Conservation (phyloP, 2,329 filamentous ascomycete species). For the Colletotrichum viniferum region DNA sequence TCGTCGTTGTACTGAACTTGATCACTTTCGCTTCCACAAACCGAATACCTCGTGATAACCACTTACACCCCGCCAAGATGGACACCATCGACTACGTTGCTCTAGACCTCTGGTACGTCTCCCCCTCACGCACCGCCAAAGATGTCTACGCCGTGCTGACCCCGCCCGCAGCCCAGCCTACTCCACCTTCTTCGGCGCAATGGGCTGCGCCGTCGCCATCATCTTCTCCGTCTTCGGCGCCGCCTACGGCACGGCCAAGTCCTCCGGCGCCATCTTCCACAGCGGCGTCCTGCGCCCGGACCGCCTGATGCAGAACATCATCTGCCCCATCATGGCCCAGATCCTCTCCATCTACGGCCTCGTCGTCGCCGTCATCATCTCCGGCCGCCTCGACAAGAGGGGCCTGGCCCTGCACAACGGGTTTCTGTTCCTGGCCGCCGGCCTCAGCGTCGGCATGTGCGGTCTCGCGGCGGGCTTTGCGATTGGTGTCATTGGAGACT, state of each 20-base stretch:
- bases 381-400: slow-evolving; percentile 38
- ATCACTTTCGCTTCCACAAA: neutral
- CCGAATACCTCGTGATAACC: neutral
- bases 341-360: slow-evolving; percentile 53
- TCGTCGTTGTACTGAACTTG: neutral
- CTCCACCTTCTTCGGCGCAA: slow-evolving; percentile 47
- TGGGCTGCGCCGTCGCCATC: slow-evolving; percentile 49
- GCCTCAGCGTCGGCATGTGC: slow-evolving; percentile 47
- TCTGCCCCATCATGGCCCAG: slow-evolving; percentile 52
- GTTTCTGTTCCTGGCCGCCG: slow-evolving; percentile 49
- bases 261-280: slow-evolving; percentile 46
- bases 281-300: slow-evolving; percentile 48
- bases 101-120: slow-evolving; percentile 40
- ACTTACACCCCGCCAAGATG: slow-evolving; percentile 25
- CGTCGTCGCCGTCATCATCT: slow-evolving; percentile 49
- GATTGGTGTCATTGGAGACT: slow-evolving; percentile 51
- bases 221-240: slow-evolving; percentile 57
- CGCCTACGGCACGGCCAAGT: slow-evolving; percentile 49
- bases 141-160: neutral
- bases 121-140: neutral
- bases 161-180: slow-evolving; percentile 43
- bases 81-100: slow-evolving; percentile 30
- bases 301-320: slow-evolving; percentile 48
- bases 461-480: slow-evolving; percentile 50
- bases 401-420: slow-evolving; percentile 47